Conservation (phyloP, 2,329 filamentous ascomycete species). For the Microsporum audouinii region DNA sequence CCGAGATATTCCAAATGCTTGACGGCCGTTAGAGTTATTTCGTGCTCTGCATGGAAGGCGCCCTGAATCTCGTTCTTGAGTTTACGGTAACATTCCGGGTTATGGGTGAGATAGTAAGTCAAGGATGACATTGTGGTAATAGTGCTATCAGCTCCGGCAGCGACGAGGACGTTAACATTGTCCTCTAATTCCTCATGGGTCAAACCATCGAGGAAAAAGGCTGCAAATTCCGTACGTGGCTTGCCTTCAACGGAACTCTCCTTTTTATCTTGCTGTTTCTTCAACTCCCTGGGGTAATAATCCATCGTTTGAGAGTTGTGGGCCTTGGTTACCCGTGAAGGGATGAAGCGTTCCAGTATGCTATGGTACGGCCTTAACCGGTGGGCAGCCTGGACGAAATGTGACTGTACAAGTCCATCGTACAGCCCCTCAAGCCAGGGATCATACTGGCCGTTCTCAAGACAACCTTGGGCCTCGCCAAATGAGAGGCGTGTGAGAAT, state of each 20-base stretch:
- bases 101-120: conserved; percentile 62
- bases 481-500: neutral
- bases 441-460: conserved; percentile 37
- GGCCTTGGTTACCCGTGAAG: neutral
- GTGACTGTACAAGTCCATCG: neutral
- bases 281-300: neutral
- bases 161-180: conserved; percentile 50
- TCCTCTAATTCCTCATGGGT: conserved; percentile 62
- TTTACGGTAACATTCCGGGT: conserved; percentile 32
- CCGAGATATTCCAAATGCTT: conserved; percentile 65
- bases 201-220: conserved; percentile 46
- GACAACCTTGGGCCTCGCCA: conserved; percentile 5
- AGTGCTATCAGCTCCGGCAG: conserved; percentile 65
- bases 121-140: conserved; percentile 60
- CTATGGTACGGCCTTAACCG: conserved; percentile 26
- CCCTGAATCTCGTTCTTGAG: conserved; percentile 34
- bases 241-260: conserved; percentile 44
- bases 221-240: conserved; percentile 47
- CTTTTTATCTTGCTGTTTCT: neutral
- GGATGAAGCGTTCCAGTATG: conserved; percentile 31
- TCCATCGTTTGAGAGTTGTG: neutral
- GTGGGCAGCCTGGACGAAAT: conserved; percentile 47
- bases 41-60: conserved; percentile 45
- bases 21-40: conserved; percentile 43
- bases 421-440: neutral